A percentile compares a stretch with the other conserved stretches of the same genome.
Conservation (phyloP, 306 rosid species). For the Fagus sylvatica region DNA sequence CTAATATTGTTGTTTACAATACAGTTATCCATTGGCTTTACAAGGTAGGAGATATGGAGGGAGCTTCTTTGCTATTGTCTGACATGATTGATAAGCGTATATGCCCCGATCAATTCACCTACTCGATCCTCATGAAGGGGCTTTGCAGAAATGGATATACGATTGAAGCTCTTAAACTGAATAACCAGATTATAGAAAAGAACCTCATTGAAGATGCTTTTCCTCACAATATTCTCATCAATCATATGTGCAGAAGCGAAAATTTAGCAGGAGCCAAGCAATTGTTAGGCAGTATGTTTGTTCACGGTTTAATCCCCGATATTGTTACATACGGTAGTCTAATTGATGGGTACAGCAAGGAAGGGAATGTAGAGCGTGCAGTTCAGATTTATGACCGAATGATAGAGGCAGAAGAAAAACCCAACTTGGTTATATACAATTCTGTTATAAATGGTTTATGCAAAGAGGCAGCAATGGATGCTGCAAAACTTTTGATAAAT, state of each 20-base stretch:
- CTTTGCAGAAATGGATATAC: conserved; percentile 48
- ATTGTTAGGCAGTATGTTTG: conserved; percentile 47
- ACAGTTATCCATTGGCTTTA: conserved; percentile 55
- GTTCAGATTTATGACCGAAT: conserved; percentile 39
- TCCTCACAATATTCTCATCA: conserved; percentile 50
- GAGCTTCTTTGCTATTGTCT: conserved; percentile 45
- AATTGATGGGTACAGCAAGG: conserved; percentile 50
- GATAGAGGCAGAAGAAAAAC: conserved; percentile 40
- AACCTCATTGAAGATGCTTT: conserved; percentile 37
- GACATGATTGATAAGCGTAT: conserved; percentile 49
- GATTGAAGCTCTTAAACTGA: conserved; percentile 47
- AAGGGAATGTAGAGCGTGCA: conserved; percentile 38
- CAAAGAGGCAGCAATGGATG: conserved; percentile 31
- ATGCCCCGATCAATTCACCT: conserved; percentile 53
- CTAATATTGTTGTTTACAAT: conserved; percentile 49
- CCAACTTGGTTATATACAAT: conserved; percentile 51
- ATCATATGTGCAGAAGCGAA: conserved; percentile 40
- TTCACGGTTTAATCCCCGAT: conserved; percentile 48
- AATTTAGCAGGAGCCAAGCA: conserved; percentile 41
- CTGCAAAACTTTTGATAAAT: conserved; percentile 35
- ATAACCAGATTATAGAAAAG: conserved; percentile 27
- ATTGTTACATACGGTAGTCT: conserved; percentile 48
- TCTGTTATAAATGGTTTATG: conserved; percentile 51
- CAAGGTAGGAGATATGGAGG: conserved; percentile 43
- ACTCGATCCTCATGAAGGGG: conserved; percentile 50